Base-by-base conservation (phyloP, 1,284 basidiomycete species). In the Tranzscheliella williamsii region DNA sequence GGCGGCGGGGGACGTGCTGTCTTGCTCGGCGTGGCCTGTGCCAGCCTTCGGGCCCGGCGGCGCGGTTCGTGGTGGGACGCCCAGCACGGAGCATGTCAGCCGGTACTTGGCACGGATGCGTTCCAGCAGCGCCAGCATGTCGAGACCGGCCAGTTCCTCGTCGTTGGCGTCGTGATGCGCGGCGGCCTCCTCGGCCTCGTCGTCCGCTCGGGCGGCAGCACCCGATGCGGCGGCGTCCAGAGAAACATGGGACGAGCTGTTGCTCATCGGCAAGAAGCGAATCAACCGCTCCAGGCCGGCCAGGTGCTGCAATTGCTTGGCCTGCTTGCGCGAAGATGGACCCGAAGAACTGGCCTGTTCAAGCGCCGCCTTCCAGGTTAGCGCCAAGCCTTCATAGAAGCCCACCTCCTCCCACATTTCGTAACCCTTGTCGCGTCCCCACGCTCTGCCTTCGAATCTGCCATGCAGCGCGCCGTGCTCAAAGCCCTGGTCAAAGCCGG, bases 341-440 rank as follows among this genome's bases (percentile, higher is more conserved):
- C 61, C 56, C 13, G 31, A 33, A 26, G 35, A 41, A 22, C 60
- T 52, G 12, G 47, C 48, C 34, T 45, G 58, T 23, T 58, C 39
- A 27, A 67, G 16, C n/a, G 42, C 26, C 16, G 45, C 36, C 34
- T 42, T 38, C 88, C 89, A 95, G 51, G 87, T 83, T 42, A 72
- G 61, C 4, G 90, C 89, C 72, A 88, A 87, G 3, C 91, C 93
- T 70, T 90, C 84, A 75, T 94, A 94, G 75, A 87, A 96, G 2
- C 89, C 92, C 5, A 97, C 83, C 78, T 97, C 94, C 78, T 95
- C 91, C 91, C 93, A 96, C 76, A 96, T 85, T 79, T 94, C 91
- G 78, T 87, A 96, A 0, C 90, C 91, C 75, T 96, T 93, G 71
- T 91, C 87, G 54, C 86, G 84, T 1, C 93, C 94, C 4, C 96